Base-by-base conservation (phyloP, 306 rosid genomes). In the Echinosophora koreensis region DNA sequence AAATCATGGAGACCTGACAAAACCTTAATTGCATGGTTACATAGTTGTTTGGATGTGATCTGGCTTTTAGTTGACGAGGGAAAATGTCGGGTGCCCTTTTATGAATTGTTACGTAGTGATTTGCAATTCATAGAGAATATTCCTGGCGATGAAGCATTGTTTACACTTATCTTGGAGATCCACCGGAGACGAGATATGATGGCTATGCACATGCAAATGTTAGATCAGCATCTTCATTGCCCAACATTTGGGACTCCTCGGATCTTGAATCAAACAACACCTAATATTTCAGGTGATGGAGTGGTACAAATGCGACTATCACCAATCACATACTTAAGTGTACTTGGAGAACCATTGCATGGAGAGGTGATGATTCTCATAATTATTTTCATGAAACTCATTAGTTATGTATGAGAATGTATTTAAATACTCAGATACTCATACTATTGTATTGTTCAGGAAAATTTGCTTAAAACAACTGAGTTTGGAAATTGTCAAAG, bases 151-250 rank as follows among this genome's bases (percentile, higher is more conserved):
- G 97, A 89, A 81, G 97, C 97, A 66, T 84, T 95, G 39, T 95
- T 95, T 88, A 90, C 97, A 42, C 93, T 92, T 66, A 89, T 95
- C 78, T 86, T 95, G 90, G 97, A 92, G 89, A 95, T 95, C 80
- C 99, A 92, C 79, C 76, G 97, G 90, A 89, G 97, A 80, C 87
- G 99, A 60, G 99, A 95, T 86, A 92, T 90, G 97, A 95, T 95
- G 97, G 99, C 99, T 59, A 86, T 90, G 96, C 97, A 95, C 87
- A 95, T 95, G 99, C 97, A 89, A 80, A 95, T 95, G 99, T 78
- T 92, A 77, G 99, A 95, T 83, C 99, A 95, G 84, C 99, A 95
- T 89, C 92, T 95, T 73, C 97, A 95, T 77, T 88, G 97, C 88
- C 99, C 99, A 58, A 88, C 99, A 49, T 95, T 95, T 87, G 97